Base-by-base conservation (phyloP, 2,329 filamentous ascomycete species). In the Colletotrichum neosansevieriae region DNA sequence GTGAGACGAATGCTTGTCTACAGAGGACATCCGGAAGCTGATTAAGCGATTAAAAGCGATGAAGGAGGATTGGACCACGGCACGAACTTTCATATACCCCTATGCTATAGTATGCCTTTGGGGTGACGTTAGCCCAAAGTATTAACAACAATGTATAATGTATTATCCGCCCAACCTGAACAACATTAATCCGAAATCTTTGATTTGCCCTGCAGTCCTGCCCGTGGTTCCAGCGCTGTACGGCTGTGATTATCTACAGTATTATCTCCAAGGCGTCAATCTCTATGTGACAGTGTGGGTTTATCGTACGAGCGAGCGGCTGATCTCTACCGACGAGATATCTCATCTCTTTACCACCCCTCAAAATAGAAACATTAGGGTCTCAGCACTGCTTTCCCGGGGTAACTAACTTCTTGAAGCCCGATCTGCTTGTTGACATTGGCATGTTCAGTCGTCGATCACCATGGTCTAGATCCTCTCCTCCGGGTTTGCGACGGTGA, bases 91-190 rank as follows among this genome's bases (percentile, higher is more conserved):
- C 49, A 56, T 57, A 63, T 63, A 67, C 58, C 58, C 42, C 53
- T 49, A 50, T 56, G 34, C 34, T 13, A 63, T 21, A 67, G 19
- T 21, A 49, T 42, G 49, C 63, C 38, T 45, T 24, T 40, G n/a
- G n/a, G n/a, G n/a, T n/a, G n/a, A 13, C 17, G 19, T 15, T 56
- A 17, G 36, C 34, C 50, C 36, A 12, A 21, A 63, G 40, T 34
- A 50, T 57, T 6, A 11, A 57, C 45, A 62, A 13, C 63, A 62
- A 67, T 62, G 58, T 62, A 63, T 67, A 67, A 67, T 67, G 50
- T 67, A 56, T 63, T 36, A 42, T 21, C 29, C 21, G 21, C 50
- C 32, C n/a, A 49, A 40, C 9, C 13, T 17, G 19, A 11, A 17
- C 13, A 40, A 7, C 17, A 45, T 7, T 19, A 15, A 38, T 13